These are phyloP conservation scores for Phytophthora constricta DNA, from an alignment of 352 stramenopile species.

Conservation along the genomic window DNA sequence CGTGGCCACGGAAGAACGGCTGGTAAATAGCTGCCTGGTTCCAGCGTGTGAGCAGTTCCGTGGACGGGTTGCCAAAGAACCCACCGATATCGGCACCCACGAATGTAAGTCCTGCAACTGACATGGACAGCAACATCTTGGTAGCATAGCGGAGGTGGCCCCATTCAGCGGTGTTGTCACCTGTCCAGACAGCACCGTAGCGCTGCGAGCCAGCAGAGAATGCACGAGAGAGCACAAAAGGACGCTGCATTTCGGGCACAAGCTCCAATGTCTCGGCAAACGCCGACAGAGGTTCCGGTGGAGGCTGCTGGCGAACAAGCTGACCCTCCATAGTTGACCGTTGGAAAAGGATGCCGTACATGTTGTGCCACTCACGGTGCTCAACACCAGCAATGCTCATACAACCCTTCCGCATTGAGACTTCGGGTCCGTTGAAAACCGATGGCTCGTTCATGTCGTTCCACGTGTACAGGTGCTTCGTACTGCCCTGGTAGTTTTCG, in stretches of 20 bases:
- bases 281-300: slow-evolving; percentile 36
- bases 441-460: slow-evolving; percentile 99
- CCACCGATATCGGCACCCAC: slow-evolving; percentile 98
- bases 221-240: slow-evolving; percentile 97
- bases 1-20: slow-evolving; percentile 99
- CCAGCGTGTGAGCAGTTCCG: slow-evolving; percentile 97
- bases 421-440: slow-evolving; percentile 99
- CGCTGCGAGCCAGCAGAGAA: slow-evolving; percentile 99
- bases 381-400: slow-evolving; percentile 94
- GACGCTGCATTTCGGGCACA: slow-evolving; percentile 76
- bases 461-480: slow-evolving; percentile 96
- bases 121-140: slow-evolving; percentile 98
- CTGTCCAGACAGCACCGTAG: slow-evolving; percentile 98
- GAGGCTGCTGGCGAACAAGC: slow-evolving; percentile 70
- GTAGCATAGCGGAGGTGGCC: slow-evolving; percentile 94
- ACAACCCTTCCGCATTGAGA: slow-evolving; percentile 97
- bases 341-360: slow-evolving; percentile 99
- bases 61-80: slow-evolving; percentile 98
- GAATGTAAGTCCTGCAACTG: slow-evolving; percentile 96
- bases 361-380: slow-evolving; percentile 99
- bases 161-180: slow-evolving; percentile 98
- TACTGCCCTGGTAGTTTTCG: slow-evolving; percentile 94
- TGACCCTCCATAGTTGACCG: slow-evolving; percentile 95
- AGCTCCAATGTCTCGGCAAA: slow-evolving; percentile 54
- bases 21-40: slow-evolving; percentile 96